A percentile compares a stretch with the other conserved stretches of the same genome.
Evolutionary conservation across 2,329 filamentous ascomycete species (phyloP).

Genomic region (Clathrospora elynae): DNA sequence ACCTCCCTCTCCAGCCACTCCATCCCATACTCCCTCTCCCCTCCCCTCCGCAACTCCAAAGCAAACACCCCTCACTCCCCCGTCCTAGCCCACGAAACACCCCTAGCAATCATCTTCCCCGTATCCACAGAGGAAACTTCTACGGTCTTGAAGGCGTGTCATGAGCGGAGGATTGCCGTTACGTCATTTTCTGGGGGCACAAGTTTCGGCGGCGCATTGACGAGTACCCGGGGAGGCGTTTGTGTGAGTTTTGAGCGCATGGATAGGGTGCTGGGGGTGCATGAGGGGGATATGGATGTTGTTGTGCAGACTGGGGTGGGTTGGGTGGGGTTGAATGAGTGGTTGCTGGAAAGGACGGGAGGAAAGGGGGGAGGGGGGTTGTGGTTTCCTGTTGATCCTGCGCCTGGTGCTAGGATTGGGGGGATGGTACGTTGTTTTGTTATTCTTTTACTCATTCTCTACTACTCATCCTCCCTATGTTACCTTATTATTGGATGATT

Average conservation of each 20-base stretch:
- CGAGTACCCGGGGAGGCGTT: slow-evolving; percentile 77
- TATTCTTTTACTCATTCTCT: too few species aligned
- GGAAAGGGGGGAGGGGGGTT: too few species aligned
- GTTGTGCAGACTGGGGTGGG: slow-evolving; percentile 68
- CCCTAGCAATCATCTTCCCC: slow-evolving; percentile 71
- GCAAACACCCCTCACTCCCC: slow-evolving; percentile 34
- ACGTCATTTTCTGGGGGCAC: slow-evolving; percentile 86
- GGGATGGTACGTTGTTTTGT: slow-evolving; percentile 69
- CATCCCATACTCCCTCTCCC: slow-evolving; percentile 20
- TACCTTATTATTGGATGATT: not conserved
- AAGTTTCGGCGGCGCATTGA: slow-evolving; percentile 83
- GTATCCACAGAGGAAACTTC: slow-evolving; percentile 77
- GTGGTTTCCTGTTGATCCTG: slow-evolving; percentile 92
- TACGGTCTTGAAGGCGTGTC: slow-evolving; percentile 80
- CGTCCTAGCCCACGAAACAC: slow-evolving; percentile 39
- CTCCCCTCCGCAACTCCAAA: slow-evolving; percentile 17
- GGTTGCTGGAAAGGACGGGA: slow-evolving; percentile 62
- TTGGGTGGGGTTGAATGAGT: slow-evolving; percentile 82
- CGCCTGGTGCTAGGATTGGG: slow-evolving; percentile 86
- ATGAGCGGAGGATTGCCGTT: slow-evolving; percentile 77
- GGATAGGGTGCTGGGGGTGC: slow-evolving; percentile 79
- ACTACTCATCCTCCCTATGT: too few species aligned
- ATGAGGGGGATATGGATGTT: slow-evolving; percentile 68
- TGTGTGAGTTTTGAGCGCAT: slow-evolving; percentile 84
- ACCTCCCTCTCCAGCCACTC: not conserved